phyloP scores from a whole-genome alignment of 2,329 filamentous ascomycete genomes.

The Bipolaris oryzae region DNA sequence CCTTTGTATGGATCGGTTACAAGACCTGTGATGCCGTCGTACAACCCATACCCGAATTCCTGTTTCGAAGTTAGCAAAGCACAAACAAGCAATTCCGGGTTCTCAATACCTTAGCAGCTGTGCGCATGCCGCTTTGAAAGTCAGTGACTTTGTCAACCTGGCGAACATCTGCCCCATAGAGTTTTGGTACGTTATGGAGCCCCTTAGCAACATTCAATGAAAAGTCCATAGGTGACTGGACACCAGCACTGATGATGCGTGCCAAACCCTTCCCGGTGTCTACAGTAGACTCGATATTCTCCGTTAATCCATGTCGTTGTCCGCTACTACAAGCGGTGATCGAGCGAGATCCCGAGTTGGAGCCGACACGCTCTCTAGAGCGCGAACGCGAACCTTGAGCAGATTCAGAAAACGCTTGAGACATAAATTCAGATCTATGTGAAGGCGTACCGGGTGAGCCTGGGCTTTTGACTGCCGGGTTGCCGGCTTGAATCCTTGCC shows the following conservation, averaged over 20 bases:
- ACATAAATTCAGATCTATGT: conserved; percentile 39
- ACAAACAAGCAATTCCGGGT: not conserved
- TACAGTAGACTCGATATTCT: conserved; percentile 61
- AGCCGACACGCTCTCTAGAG: conserved; percentile 27
- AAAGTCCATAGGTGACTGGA: conserved; percentile 84
- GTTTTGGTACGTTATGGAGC: conserved; percentile 82
- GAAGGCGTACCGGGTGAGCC: conserved; percentile 29
- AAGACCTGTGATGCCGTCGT: conserved; percentile 80
- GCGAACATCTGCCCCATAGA: conserved; percentile 84
- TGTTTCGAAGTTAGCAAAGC: conserved; percentile 30
- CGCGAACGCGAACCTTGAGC: conserved; percentile 36
- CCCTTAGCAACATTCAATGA: conserved; percentile 81
- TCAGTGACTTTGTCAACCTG: conserved; percentile 80
- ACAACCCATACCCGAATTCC: conserved; percentile 78
- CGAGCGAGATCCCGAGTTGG: conserved; percentile 10
- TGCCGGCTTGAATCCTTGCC: conserved; percentile 14
- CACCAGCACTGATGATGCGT: conserved; percentile 74
- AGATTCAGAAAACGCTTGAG: conserved; percentile 40
- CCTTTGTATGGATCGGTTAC: conserved; percentile 78
- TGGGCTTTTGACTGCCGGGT: conserved; percentile 15
- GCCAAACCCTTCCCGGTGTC: conserved; percentile 71
- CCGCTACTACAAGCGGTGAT: conserved; percentile 20
- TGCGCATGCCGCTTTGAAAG: conserved; percentile 74
- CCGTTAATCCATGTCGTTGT: conserved; percentile 20
- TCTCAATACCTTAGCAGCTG: conserved; percentile 69